Percentiles rank a stretch among this genome's conserved stretches.
Conservation (phyloP, 2,329 filamentous ascomycete species). For the Tolypocladium tropicale region DNA sequence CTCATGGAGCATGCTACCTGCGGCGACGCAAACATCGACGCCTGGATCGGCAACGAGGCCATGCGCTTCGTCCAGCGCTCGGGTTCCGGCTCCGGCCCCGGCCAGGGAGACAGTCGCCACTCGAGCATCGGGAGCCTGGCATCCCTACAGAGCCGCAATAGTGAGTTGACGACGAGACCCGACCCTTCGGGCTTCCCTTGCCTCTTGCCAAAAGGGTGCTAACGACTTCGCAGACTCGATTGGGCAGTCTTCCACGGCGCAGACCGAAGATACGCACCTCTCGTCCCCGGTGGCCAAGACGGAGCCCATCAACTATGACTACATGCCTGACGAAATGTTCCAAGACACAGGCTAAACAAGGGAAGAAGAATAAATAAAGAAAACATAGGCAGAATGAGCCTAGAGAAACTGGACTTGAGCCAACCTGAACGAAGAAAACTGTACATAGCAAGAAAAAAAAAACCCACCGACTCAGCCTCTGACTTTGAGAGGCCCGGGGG, state of each 20-base stretch:
- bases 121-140: slow-evolving; percentile 3
- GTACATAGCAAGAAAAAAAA: not conserved
- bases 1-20: slow-evolving; percentile 43
- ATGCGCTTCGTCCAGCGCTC: slow-evolving; percentile 31
- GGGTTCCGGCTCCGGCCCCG: not conserved
- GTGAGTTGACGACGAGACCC: not conserved
- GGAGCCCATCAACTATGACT: slow-evolving; percentile 21
- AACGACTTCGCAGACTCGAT: not conserved
- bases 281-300: not conserved
- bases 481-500: not conserved
- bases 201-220: not conserved
- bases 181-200: too few species aligned
- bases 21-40: slow-evolving; percentile 41
- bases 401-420: not conserved
- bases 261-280: not conserved
- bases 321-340: slow-evolving; percentile 25
- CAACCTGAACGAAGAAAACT: not conserved
- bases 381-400: not conserved
- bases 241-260: not conserved
- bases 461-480: not conserved
- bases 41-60: slow-evolving; percentile 43
- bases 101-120: not conserved
- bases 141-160: not conserved
- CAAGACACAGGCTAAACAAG: slow-evolving; percentile 3
- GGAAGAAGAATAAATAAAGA: not conserved